Base-by-base conservation (phyloP, 345 rosid species). In the Murraya paniculata region DNA sequence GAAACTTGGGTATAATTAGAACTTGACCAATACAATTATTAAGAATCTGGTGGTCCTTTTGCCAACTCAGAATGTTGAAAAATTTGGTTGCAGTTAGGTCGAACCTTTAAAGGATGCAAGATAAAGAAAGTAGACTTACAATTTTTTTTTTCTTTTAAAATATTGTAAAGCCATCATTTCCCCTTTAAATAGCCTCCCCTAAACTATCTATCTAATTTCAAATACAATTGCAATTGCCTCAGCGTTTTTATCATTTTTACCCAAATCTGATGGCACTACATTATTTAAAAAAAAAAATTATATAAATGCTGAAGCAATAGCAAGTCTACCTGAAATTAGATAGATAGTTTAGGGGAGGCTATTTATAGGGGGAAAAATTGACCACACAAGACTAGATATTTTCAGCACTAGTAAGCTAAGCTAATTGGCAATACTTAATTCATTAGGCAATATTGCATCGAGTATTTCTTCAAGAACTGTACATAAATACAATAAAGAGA, bases 41-140 rank as follows among this genome's bases (percentile, higher is more conserved):
- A 7, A 28, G 18, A 38, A 50, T 53, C 61, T 19, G 61, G 61
- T 25, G 31, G 6, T 71, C 74, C 30, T 50, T 25, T 19, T 50
- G 74, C 74, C 74, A 50, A 71, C 59, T 19, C 38, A 71, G 58
- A 71, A 19, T 30, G n/a, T 50, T 70, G 24, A 8, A 53, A 71
- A 71, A 9, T 50, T 38, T 10, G 53, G 71, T 5, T 68, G 0
- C 6, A 4, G 25, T 68, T 68, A 38, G 71, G 56, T 39, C 16
- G 50, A 24, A 60, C 22, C 57, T 60, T 27, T 27, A 39, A 60
- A 21, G 53, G 31, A 60, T 0, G 50, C 50, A 45, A 45, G 16
- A 41, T 10, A 48, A 70, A 50, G 74, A 31, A 7, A 48, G 60
- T 18, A 70, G 38, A 70, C 74, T 28, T 18, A 1, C 16, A 41